Evolutionary conservation across 768 basidiomycete genomes (phyloP).

Genomic region (Panus rudis): DNA sequence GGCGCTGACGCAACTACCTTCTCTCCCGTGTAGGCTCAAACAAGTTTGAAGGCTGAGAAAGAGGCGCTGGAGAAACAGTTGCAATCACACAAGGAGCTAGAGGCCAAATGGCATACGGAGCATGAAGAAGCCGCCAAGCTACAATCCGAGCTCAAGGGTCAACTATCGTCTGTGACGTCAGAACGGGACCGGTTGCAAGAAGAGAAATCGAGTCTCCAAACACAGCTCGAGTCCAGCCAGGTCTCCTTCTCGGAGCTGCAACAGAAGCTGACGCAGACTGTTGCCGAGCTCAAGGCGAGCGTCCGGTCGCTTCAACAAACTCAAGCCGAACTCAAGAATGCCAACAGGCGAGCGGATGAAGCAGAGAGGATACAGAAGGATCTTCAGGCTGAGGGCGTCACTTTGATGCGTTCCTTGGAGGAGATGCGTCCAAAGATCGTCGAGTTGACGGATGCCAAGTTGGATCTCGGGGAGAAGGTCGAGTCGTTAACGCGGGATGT

Average conservation of each 20-base stretch:
- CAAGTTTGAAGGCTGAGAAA: conserved; percentile 52
- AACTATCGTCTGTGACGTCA: conserved; percentile 36
- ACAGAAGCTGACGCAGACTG: conserved; percentile 49
- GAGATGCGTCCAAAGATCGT: conserved; percentile 85
- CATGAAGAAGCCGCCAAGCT: conserved; percentile 40
- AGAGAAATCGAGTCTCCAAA: conserved; percentile 44
- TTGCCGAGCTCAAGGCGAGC: conserved; percentile 44
- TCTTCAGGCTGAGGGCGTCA: conserved; percentile 72
- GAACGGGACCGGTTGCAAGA: conserved; percentile 42
- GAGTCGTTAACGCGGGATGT: conserved; percentile 48
- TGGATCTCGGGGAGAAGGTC: conserved; percentile 61
- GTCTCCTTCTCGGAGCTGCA: conserved; percentile 45
- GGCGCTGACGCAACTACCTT: too few species aligned
- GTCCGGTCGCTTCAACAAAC: conserved; percentile 50
- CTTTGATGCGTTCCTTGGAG: conserved; percentile 72
- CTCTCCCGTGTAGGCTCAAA: conserved; percentile 49
- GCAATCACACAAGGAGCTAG: conserved; percentile 33
- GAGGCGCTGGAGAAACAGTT: conserved; percentile 48
- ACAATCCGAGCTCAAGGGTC: conserved; percentile 32
- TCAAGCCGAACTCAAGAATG: conserved; percentile 60
- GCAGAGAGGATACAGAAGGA: conserved; percentile 66
- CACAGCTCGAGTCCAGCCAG: conserved; percentile 39
- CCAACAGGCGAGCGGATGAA: conserved; percentile 64
- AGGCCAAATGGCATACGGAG: conserved; percentile 40
- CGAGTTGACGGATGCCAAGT: conserved; percentile 65